Evolutionary conservation across 805 yeast genomes (phyloP).

Genomic region (Pichia phayaonensis): DNA sequence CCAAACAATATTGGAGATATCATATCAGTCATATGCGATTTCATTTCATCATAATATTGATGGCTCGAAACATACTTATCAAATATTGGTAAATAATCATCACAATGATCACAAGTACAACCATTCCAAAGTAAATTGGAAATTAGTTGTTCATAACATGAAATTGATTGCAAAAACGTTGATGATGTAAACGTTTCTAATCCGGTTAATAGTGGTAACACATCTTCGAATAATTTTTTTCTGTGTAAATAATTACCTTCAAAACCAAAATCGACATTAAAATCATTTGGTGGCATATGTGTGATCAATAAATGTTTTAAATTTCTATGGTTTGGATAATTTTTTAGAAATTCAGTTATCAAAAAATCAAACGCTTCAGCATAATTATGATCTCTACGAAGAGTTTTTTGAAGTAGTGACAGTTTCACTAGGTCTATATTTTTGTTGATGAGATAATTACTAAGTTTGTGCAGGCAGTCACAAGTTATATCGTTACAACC

Average conservation of each 20-base stretch:
- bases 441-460: constrained; percentile 18
- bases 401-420: constrained; percentile 30
- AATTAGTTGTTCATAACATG: constrained; percentile 64
- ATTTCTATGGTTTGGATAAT: constrained; percentile 27
- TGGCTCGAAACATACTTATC: constrained; percentile 62
- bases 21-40: constrained; percentile 48
- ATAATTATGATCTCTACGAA: constrained; percentile 35
- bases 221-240: constrained; percentile 39
- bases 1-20: constrained; percentile 52
- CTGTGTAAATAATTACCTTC: constrained; percentile 69
- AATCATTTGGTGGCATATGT: constrained; percentile 53
- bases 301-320: constrained; percentile 41
- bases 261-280: constrained; percentile 52
- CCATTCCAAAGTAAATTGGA: constrained; percentile 76
- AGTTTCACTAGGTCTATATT: constrained; percentile 28
- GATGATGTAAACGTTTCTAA: constrained; percentile 48
- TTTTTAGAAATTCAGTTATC: constrained; percentile 35
- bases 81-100: constrained; percentile 36
- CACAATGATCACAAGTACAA: constrained; percentile 55
- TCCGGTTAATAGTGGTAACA: constrained; percentile 38
- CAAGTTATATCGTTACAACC: constrained; percentile 46
- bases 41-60: constrained; percentile 42
- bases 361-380: constrained; percentile 49
- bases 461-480: constrained; percentile 39
- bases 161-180: constrained; percentile 47